phyloP scores from a whole-genome alignment of 1,139 yeast species.

The Williopsis jadinii region DNA sequence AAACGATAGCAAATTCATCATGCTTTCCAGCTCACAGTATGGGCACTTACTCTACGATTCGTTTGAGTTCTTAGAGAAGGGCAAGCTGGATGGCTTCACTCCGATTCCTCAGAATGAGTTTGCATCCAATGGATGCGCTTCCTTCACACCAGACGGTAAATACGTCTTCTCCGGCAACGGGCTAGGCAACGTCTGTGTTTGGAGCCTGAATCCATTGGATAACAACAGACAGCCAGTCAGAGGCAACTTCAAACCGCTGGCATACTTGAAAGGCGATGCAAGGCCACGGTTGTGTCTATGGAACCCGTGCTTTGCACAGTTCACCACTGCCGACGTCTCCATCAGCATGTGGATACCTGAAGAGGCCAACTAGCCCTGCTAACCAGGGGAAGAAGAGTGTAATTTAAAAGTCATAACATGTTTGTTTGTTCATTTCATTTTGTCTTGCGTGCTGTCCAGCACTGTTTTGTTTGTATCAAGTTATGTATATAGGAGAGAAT shows the following conservation, averaged over 20 bases:
- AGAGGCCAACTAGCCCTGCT: no score
- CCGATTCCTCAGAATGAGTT: conserved; percentile 37
- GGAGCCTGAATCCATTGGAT: conserved; percentile 36
- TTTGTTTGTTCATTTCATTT: no score
- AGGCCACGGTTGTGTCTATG: conserved; percentile 60
- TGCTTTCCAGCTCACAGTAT: conserved; percentile 49
- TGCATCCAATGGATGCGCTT: conserved; percentile 52
- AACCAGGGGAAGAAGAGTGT: no score
- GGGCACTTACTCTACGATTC: conserved; percentile 66
- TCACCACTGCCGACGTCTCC: conserved; percentile 69
- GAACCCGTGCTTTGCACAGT: conserved; percentile 69
- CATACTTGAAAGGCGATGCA: conserved; percentile 21
- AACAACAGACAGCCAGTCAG: conserved; percentile 23
- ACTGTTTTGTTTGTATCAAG: no score
- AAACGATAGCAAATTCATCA: conserved; percentile 68
- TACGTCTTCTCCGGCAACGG: conserved; percentile 62
- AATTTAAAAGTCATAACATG: no score
- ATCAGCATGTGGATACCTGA: conserved; percentile 20
- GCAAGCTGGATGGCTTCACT: conserved; percentile 41
- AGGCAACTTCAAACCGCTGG: conserved; percentile 12
- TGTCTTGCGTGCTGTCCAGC: no score
- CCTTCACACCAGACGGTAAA: conserved; percentile 79
- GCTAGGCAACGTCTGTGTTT: conserved; percentile 46
- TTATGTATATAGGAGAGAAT: no score
- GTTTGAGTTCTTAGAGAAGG: conserved; percentile 52